Percentiles rank a stretch among this genome's conserved stretches.
Conservation (phyloP, 306 rosid species). For the Cucurbita argyrosperma region DNA sequence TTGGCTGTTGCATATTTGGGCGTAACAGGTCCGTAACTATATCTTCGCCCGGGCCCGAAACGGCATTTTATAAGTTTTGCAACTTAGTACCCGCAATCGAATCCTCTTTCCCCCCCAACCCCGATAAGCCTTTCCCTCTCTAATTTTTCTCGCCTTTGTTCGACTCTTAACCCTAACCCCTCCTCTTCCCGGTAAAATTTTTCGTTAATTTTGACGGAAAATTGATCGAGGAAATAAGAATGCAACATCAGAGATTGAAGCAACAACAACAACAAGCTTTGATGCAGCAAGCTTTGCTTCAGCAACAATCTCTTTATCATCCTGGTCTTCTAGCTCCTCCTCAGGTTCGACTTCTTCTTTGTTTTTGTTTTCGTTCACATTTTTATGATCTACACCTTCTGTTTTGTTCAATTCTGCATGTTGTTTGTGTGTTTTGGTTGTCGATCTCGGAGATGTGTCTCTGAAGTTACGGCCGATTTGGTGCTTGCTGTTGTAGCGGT, state of each 20-base stretch:
- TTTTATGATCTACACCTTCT: neutral
- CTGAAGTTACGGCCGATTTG: neutral
- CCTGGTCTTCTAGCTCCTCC: constrained; percentile 96
- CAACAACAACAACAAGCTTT: constrained; percentile 86
- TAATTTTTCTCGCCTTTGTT: constrained; percentile 8
- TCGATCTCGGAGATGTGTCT: neutral
- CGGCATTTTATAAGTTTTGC: constrained; percentile 13
- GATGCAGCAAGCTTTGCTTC: constrained; percentile 97
- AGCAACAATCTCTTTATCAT: constrained; percentile 90
- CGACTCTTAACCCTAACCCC: constrained; percentile 54
- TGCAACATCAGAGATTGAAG: constrained; percentile 97
- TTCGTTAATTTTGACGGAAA: constrained; percentile 10
- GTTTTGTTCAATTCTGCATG: neutral
- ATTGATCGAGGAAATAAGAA: constrained; percentile 22
- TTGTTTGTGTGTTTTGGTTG: neutral
- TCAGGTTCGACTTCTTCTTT: constrained; percentile 40
- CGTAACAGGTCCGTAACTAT: neutral
- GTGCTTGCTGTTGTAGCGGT: neutral
- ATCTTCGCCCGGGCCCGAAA: constrained; percentile 5
- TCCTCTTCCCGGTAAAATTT: constrained; percentile 17
- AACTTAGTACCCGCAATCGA: neutral
- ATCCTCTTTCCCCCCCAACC: constrained; percentile 21
- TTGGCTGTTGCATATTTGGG: neutral
- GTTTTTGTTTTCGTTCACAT: neutral
- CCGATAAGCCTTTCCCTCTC: constrained; percentile 5